Percentiles rank a stretch among this genome's conserved stretches.
Conservation (phyloP, 2,329 filamentous ascomycete species). For the Eutypella sp. region DNA sequence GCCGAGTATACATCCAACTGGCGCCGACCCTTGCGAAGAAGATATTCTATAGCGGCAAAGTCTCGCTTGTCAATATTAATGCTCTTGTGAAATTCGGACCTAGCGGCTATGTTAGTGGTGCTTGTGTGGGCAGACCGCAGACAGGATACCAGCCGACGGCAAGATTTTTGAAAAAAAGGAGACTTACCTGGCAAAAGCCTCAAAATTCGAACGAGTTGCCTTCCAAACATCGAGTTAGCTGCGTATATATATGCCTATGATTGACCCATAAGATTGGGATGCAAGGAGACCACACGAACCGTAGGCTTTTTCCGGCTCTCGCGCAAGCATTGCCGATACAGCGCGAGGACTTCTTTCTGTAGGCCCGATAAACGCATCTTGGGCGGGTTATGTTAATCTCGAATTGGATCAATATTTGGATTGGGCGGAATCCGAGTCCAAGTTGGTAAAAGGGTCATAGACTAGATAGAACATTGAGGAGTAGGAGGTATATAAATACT, state of each 20-base stretch:
- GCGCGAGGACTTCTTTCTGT: constrained; percentile 79
- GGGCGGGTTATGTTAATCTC: neutral
- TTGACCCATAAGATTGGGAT: constrained; percentile 1
- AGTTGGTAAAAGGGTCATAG: no score
- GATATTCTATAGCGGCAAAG: constrained; percentile 79
- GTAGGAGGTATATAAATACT: no score
- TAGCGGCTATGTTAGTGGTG: constrained; percentile 30
- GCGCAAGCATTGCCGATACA: constrained; percentile 83
- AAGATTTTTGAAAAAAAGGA: neutral
- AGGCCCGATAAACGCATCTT: constrained; percentile 68
- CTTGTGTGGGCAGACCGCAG: no score
- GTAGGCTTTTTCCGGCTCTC: constrained; percentile 75
- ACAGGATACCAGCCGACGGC: neutral
- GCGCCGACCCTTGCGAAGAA: constrained; percentile 73
- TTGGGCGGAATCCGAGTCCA: no score
- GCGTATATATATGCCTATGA: neutral
- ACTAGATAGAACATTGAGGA: no score
- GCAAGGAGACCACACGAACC: constrained; percentile 41
- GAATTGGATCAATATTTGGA: neutral
- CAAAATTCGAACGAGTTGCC: constrained; percentile 57
- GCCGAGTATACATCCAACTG: constrained; percentile 81
- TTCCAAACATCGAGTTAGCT: constrained; percentile 24
- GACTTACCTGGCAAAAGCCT: constrained; percentile 56
- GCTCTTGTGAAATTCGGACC: constrained; percentile 72
- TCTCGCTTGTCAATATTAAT: constrained; percentile 71